These are phyloP conservation scores for Tulasnella sp. DNA, from an alignment of 768 basidiomycete genomes.

Conservation along the genomic window DNA sequence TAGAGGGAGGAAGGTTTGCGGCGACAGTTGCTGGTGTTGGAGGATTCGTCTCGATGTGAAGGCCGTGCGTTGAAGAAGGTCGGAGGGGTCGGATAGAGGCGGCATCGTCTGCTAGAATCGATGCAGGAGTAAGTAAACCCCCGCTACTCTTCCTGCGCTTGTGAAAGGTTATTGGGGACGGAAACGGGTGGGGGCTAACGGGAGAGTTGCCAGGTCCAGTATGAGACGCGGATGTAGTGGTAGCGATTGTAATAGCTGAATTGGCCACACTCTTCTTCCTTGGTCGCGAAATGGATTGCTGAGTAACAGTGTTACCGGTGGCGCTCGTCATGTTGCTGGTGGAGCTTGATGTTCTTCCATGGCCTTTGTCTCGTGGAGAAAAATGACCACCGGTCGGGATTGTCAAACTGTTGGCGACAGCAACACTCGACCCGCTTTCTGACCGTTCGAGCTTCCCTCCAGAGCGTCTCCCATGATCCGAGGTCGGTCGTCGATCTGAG, in stretches of 20 bases:
- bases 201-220: neutral
- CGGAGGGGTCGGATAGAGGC: slow-evolving; percentile 4
- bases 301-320: neutral
- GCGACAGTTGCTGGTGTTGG: slow-evolving; percentile 16
- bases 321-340: slow-evolving; percentile 4
- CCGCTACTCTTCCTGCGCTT: slow-evolving; percentile 10
- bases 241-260: neutral
- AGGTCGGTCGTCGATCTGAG: neutral
- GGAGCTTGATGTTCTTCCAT: neutral
- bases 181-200: slow-evolving; percentile 7
- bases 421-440: neutral
- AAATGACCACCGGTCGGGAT: neutral
- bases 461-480: neutral
- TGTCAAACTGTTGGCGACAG: neutral
- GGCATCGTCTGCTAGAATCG: slow-evolving; percentile 8
- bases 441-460: neutral
- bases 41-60: slow-evolving; percentile 24
- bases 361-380: neutral
- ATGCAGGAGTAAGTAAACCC: neutral
- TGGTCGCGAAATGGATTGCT: neutral
- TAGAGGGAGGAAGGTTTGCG: neutral
- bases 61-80: slow-evolving; percentile 17
- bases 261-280: neutral
- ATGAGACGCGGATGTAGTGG: neutral
- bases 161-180: neutral